These are phyloP conservation scores for Prillingera fragicola DNA, from an alignment of 1,284 basidiomycete species.

Conservation along the genomic window DNA sequence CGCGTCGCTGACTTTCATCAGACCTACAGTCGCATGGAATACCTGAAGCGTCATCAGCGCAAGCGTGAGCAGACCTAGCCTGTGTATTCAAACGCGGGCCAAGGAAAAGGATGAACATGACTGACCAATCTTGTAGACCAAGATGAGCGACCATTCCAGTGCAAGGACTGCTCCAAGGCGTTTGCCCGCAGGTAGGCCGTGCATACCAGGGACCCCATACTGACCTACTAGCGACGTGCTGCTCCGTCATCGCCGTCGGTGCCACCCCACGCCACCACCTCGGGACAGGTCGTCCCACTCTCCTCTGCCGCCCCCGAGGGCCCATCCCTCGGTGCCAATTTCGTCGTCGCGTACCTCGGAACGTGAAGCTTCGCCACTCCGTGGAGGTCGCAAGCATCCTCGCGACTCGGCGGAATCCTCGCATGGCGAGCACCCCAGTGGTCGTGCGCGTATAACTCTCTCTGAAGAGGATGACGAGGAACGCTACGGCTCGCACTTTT, in stretches of 20 bases:
- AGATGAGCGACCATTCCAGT: constrained; percentile 47
- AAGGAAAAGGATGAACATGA: background rate
- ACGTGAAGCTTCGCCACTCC: constrained; percentile 31
- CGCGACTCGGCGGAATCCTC: constrained; percentile 11
- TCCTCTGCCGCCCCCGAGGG: constrained; percentile 30
- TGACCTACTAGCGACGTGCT: constrained; percentile 45
- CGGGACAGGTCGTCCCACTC: constrained; percentile 36
- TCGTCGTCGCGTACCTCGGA: constrained; percentile 40
- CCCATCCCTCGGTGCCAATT: constrained; percentile 38
- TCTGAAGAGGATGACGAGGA: constrained; percentile 32
- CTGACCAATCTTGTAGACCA: constrained; percentile 33
- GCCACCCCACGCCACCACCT: constrained; percentile 46
- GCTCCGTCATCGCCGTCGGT: constrained; percentile 47
- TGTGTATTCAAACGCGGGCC: background rate
- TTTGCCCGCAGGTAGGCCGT: constrained; percentile 46
- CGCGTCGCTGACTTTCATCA: constrained; percentile 11
- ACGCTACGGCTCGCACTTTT: constrained; percentile 26
- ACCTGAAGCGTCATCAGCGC: constrained; percentile 47
- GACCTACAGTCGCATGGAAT: constrained; percentile 48
- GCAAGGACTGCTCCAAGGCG: constrained; percentile 47
- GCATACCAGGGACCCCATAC: background rate
- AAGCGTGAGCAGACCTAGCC: constrained; percentile 50
- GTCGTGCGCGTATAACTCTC: constrained; percentile 11
- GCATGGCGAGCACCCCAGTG: constrained; percentile 7
- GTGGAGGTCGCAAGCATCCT: constrained; percentile 27